Conservation (phyloP, 1,284 basidiomycete genomes). For the Fomitopsis schrenkii region DNA sequence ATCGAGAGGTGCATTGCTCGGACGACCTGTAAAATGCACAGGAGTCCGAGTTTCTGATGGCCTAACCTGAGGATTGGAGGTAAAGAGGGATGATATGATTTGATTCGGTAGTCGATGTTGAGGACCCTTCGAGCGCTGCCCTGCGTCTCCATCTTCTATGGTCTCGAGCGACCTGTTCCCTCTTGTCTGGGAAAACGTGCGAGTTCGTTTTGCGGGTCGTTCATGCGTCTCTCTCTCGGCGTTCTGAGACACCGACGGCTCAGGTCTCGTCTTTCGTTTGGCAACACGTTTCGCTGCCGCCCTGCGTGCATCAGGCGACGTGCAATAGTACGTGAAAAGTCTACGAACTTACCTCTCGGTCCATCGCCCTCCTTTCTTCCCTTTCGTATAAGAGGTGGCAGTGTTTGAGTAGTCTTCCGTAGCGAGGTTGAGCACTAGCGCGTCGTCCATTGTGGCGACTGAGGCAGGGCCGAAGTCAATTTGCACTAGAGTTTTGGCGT, state of each 20-base stretch:
- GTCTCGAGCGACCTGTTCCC: constrained; percentile 24
- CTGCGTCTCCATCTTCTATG: constrained; percentile 1
- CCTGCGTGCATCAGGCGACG: constrained; percentile 32
- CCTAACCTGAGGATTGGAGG: constrained; percentile 72
- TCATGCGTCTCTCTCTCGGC: constrained; percentile 10
- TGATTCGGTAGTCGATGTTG: constrained; percentile 47
- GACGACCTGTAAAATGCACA: constrained; percentile 36
- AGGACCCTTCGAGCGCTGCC: constrained; percentile 13
- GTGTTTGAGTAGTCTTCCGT: constrained; percentile 30
- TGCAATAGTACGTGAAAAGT: neutral
- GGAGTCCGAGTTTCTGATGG: constrained; percentile 28
- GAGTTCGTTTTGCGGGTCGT: constrained; percentile 45
- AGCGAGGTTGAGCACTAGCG: constrained; percentile 64
- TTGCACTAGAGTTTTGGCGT: neutral
- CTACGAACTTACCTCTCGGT: constrained; percentile 67
- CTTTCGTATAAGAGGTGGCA: constrained; percentile 22
- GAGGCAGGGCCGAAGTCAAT: neutral
- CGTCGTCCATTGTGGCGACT: constrained; percentile 56
- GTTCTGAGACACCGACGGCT: constrained; percentile 10
- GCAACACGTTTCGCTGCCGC: constrained; percentile 65
- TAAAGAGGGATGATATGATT: constrained; percentile 90
- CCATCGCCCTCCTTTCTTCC: constrained; percentile 77
- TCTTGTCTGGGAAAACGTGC: constrained; percentile 22
- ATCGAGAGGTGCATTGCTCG: constrained; percentile 85
- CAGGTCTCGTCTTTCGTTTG: constrained; percentile 53